phyloP scores from a whole-genome alignment of 306 rosid genomes.

The Potentilla sterilis region DNA sequence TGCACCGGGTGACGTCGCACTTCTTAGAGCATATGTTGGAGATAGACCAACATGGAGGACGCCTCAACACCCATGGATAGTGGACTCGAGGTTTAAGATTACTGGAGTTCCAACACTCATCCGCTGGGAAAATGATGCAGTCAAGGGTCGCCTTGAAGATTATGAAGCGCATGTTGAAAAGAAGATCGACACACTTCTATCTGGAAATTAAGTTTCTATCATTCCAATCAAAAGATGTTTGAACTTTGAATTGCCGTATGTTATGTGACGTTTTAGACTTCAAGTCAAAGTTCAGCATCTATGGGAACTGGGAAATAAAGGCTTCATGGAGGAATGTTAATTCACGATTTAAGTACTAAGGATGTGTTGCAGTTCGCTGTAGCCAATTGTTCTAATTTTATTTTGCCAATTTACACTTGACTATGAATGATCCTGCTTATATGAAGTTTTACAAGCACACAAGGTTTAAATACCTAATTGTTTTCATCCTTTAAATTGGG shows the following conservation, averaged over 20 bases:
- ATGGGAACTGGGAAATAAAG: not conserved
- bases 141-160: constrained; percentile 81
- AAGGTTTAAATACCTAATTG: too few species aligned
- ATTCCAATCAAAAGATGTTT: not conserved
- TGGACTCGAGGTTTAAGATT: constrained; percentile 69
- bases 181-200: constrained; percentile 65
- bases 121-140: constrained; percentile 61
- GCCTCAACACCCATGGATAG: constrained; percentile 77
- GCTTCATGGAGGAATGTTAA: not conserved
- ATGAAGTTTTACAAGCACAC: too few species aligned
- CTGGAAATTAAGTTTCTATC: constrained; percentile 36
- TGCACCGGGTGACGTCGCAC: constrained; percentile 50
- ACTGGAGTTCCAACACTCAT: constrained; percentile 77
- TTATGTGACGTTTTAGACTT: not conserved
- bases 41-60: constrained; percentile 89
- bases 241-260: not conserved
- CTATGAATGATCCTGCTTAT: not conserved
- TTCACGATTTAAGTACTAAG: not conserved
- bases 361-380: not conserved
- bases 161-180: constrained; percentile 71
- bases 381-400: not conserved
- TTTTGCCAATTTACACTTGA: too few species aligned
- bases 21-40: constrained; percentile 80
- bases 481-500: too few species aligned
- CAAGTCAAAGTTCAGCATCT: not conserved